Evolutionary conservation across 2,329 filamentous ascomycete species (phyloP).

Genomic region (Aspergillus unguis): DNA sequence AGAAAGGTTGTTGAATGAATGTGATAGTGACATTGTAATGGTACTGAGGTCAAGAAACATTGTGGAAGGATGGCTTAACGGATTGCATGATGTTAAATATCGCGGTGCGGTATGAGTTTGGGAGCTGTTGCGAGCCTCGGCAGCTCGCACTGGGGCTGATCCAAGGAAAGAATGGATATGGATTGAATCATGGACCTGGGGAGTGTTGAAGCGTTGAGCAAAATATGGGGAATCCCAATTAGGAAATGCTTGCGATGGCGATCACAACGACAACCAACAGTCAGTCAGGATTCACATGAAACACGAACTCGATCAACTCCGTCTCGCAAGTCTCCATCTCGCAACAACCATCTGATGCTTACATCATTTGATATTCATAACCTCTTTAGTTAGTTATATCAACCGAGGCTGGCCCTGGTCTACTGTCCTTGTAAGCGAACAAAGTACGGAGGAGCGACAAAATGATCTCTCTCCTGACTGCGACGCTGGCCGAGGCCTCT

Average conservation of each 20-base stretch:
- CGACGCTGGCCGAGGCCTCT: conserved; percentile 29
- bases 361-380: neutral
- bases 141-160: neutral
- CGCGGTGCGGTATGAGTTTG: neutral
- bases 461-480: conserved; percentile 6
- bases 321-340: neutral
- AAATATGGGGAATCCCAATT: conserved; percentile 7
- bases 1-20: conserved; percentile 13
- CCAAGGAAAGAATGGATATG: neutral
- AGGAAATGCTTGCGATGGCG: conserved; percentile 16
- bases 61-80: neutral
- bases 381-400: neutral
- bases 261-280: neutral
- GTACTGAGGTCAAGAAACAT: neutral
- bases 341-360: neutral
- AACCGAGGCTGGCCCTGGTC: conserved; percentile 9
- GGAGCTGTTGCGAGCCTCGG: neutral
- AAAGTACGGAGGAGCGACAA: neutral
- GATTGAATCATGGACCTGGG: neutral
- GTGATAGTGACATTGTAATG: conserved; percentile 16
- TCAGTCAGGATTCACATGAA: conserved; percentile 3
- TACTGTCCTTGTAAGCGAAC: neutral
- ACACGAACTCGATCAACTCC: neutral
- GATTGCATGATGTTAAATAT: conserved; percentile 6
- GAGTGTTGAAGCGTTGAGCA: conserved; percentile 4